phyloP scores from a whole-genome alignment of 2,329 filamentous ascomycete genomes.

The Arthrobotrys sinensis region DNA sequence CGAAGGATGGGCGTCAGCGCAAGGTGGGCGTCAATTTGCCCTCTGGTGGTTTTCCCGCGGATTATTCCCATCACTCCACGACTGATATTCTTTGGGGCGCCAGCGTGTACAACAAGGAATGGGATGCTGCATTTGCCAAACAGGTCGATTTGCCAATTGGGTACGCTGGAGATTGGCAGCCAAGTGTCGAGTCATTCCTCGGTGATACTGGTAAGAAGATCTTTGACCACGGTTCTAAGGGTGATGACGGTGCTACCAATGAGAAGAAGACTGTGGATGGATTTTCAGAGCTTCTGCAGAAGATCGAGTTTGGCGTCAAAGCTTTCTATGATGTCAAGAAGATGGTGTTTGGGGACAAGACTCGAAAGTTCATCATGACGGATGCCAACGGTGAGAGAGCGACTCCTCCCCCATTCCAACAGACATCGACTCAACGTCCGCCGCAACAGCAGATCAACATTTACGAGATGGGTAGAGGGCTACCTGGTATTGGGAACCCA shows the following conservation, averaged over 20 bases:
- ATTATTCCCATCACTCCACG: conserved; percentile 54
- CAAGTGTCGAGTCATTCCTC: conserved; percentile 61
- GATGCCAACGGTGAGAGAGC: neutral
- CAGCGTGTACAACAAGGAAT: conserved; percentile 61
- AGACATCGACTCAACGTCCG: neutral
- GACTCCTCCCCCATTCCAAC: too few species aligned
- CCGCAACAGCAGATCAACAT: neutral
- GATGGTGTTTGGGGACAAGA: conserved; percentile 43
- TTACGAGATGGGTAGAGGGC: neutral
- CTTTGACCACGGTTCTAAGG: conserved; percentile 3
- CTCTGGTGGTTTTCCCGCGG: conserved; percentile 60
- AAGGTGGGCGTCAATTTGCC: conserved; percentile 29
- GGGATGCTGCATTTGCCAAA: conserved; percentile 62
- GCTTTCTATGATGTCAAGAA: conserved; percentile 61
- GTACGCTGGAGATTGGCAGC: conserved; percentile 62
- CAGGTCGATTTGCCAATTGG: conserved; percentile 61
- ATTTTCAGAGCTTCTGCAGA: conserved; percentile 62
- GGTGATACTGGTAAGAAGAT: conserved; percentile 53
- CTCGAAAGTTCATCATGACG: conserved; percentile 25
- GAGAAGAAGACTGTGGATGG: conserved; percentile 58
- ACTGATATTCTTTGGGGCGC: conserved; percentile 64
- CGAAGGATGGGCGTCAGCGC: conserved; percentile 28
- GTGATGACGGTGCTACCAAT: conserved; percentile 2
- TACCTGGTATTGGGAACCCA: neutral
- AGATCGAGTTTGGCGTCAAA: conserved; percentile 58